Evolutionary conservation across 78 protist genomes (phyloP).

Genomic region (Parvularia atlantis): DNA sequence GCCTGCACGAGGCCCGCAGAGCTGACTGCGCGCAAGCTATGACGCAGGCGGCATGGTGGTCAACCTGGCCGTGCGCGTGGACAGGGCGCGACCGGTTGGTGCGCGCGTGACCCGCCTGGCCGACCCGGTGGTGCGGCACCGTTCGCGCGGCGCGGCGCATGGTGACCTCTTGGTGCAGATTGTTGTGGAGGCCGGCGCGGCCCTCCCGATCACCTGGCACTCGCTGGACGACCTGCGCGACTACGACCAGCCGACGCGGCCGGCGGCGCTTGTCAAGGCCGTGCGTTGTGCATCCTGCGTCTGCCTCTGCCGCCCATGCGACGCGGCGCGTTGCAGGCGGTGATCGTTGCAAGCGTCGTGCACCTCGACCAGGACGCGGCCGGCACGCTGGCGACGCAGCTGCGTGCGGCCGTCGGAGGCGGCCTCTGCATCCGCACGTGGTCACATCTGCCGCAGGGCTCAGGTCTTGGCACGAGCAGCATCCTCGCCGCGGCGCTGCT

Average conservation of each 20-base stretch:
- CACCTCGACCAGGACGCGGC: too few species aligned
- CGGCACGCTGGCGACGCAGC: conserved; percentile 2
- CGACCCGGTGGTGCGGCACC: not conserved
- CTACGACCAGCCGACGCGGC: not conserved
- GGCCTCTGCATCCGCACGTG: conserved; percentile 28
- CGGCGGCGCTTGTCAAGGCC: conserved; percentile 13
- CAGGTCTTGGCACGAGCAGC: conserved; percentile 52
- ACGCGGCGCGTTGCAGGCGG: too few species aligned
- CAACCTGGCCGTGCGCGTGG: conserved; percentile 13
- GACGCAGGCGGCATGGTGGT: conserved; percentile 30
- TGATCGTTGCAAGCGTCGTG: too few species aligned
- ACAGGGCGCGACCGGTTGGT: not conserved
- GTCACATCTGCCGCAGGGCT: conserved; percentile 40
- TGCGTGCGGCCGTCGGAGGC: conserved; percentile 27
- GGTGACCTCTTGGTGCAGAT: too few species aligned
- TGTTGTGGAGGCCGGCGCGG: too few species aligned
- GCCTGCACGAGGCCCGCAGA: too few species aligned
- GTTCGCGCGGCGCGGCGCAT: not conserved
- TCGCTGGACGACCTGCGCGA: not conserved
- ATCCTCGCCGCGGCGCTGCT: conserved; percentile 37
- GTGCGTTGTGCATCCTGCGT: too few species aligned
- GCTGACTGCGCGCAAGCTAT: too few species aligned
- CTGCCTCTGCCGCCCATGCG: too few species aligned
- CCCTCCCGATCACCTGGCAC: not conserved
- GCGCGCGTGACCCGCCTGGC: conserved; percentile 2